A percentile compares a stretch with the other conserved stretches of the same genome.
These are phyloP conservation scores for Myxozyma nipponensis DNA, from an alignment of 805 yeast genomes.

Conservation along the genomic window DNA sequence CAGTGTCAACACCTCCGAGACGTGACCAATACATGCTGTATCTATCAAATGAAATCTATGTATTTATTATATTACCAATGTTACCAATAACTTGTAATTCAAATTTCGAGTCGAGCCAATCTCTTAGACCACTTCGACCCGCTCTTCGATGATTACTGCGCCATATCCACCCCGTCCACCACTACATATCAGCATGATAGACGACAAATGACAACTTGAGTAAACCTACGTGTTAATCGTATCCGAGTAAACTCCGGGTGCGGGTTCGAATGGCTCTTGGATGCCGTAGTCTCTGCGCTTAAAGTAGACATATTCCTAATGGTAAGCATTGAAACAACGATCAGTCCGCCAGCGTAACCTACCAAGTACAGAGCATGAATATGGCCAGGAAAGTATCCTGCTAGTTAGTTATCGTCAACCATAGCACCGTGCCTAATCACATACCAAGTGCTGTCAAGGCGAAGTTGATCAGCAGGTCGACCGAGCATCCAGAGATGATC, in stretches of 20 bases:
- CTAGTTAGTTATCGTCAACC: neutral
- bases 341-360: neutral
- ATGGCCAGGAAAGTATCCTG: constrained; percentile 59
- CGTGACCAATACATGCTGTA: too few species aligned
- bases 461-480: constrained; percentile 51
- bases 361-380: constrained; percentile 26
- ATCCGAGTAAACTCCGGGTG: constrained; percentile 27
- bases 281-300: constrained; percentile 21
- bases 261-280: constrained; percentile 15
- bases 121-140: neutral
- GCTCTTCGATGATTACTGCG: constrained; percentile 22
- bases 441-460: constrained; percentile 48
- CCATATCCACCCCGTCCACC: constrained; percentile 28
- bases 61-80: too few species aligned
- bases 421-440: neutral
- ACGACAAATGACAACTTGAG: neutral
- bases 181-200: neutral
- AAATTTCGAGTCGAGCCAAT: too few species aligned
- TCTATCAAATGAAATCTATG: too few species aligned
- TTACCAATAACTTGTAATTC: too few species aligned
- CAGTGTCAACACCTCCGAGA: too few species aligned
- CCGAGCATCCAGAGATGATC: constrained; percentile 41
- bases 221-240: constrained; percentile 11
- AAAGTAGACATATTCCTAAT: constrained; percentile 22
- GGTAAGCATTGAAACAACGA: neutral